Evolutionary conservation across 2,329 filamentous ascomycete genomes (phyloP).

Genomic region (Neopestalotiopsis rosae): DNA sequence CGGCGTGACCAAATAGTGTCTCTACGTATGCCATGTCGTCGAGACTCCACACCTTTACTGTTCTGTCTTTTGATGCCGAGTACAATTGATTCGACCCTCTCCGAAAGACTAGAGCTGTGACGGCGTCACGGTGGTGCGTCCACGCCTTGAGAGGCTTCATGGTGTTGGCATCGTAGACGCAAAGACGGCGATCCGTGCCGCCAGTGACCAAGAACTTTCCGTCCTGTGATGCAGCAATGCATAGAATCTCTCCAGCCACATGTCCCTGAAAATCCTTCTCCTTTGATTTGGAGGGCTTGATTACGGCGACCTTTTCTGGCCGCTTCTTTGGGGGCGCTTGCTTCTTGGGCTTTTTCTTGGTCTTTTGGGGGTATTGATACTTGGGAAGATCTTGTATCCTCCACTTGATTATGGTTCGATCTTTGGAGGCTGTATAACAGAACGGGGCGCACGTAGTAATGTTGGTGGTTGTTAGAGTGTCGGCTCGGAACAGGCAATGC

Average conservation of each 20-base stretch:
- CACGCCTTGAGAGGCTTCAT: conserved; percentile 83
- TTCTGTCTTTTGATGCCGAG: conserved; percentile 87
- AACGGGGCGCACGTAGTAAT: conserved; percentile 81
- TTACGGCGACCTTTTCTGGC: conserved; percentile 65
- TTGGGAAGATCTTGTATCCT: conserved; percentile 71
- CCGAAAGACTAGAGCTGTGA: conserved; percentile 85
- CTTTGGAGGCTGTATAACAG: conserved; percentile 88
- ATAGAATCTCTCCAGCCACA: conserved; percentile 73
- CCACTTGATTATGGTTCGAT: conserved; percentile 88
- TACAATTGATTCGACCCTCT: conserved; percentile 91
- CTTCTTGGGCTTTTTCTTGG: conserved; percentile 63
- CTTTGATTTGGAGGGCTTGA: conserved; percentile 64
- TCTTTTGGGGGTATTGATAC: conserved; percentile 64
- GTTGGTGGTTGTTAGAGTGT: conserved; percentile 78
- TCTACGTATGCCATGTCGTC: conserved; percentile 88
- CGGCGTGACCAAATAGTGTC: conserved; percentile 95
- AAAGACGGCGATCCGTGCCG: conserved; percentile 80
- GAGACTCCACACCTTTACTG: conserved; percentile 93
- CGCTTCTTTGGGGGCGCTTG: conserved; percentile 63
- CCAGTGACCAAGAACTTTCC: conserved; percentile 92
- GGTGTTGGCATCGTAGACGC: conserved; percentile 85
- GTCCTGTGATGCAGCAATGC: conserved; percentile 85
- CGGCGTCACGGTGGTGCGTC: conserved; percentile 86
- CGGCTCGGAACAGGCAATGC: conserved; percentile 77
- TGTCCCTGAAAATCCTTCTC: conserved; percentile 78